Conservation (phyloP, 495 filamentous ascomycete genomes). For the Penicillium coprophilum region DNA sequence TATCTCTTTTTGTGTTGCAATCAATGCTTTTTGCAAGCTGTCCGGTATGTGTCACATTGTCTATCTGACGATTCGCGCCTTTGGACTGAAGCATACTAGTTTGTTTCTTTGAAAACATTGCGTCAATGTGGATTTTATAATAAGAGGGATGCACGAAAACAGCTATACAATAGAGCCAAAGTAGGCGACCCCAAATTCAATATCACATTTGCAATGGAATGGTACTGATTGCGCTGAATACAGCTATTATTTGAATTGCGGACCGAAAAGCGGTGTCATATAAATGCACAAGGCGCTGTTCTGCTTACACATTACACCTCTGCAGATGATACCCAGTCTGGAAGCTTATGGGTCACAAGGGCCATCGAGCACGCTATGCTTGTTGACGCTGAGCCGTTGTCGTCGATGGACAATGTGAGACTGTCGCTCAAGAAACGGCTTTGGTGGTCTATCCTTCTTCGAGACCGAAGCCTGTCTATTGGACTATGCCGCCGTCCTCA, state of each 20-base stretch:
- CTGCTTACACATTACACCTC: conserved; percentile 45
- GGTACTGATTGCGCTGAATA: background rate
- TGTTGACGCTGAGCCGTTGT: conserved; percentile 36
- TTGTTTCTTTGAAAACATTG: conserved; percentile 41
- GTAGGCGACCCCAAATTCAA: conserved; percentile 3
- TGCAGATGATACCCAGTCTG: conserved; percentile 38
- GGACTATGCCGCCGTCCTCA: conserved; percentile 49
- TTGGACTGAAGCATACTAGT: conserved; percentile 23
- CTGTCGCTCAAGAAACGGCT: conserved; percentile 40
- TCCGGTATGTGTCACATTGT: conserved; percentile 32
- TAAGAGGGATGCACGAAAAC: conserved; percentile 42
- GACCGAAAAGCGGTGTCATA: conserved; percentile 30
- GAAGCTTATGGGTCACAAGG: conserved; percentile 47
- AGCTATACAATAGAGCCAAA: conserved; percentile 47
- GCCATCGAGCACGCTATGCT: conserved; percentile 50
- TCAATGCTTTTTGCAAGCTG: conserved; percentile 49
- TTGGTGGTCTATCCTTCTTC: conserved; percentile 53
- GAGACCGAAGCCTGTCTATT: conserved; percentile 50
- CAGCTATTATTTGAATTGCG: conserved; percentile 33
- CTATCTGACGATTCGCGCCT: background rate
- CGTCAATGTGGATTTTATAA: conserved; percentile 43
- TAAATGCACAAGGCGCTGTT: conserved; percentile 44
- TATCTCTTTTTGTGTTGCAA: conserved; percentile 51
- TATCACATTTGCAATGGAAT: background rate
- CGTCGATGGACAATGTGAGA: conserved; percentile 15